Percentiles rank a stretch among this genome's conserved stretches.
phyloP scores from a whole-genome alignment of 176 grass and related monocot species.

The Aegilops sharonensis region DNA sequence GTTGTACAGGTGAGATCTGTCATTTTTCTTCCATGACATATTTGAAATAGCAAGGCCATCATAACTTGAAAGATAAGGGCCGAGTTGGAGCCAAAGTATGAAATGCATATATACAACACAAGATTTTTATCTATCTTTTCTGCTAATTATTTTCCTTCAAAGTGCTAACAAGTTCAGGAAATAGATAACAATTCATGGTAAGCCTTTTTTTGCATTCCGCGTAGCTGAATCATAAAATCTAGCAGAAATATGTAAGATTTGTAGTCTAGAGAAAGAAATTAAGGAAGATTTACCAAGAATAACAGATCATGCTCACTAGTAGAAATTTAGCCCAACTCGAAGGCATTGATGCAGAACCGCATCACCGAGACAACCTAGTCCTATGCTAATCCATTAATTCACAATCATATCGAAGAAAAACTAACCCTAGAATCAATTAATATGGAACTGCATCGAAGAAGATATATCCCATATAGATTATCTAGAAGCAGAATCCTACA shows the following conservation, averaged over 20 bases:
- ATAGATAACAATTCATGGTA: not conserved
- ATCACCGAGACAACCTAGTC: too few species aligned
- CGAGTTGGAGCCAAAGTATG: not conserved
- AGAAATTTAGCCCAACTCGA: not conserved
- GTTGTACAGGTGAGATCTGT: not conserved
- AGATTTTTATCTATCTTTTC: not conserved
- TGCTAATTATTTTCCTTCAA: not conserved
- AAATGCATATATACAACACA: too few species aligned
- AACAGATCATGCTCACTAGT: not conserved
- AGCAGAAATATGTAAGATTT: not conserved
- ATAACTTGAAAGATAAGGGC: too few species aligned
- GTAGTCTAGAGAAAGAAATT: not conserved
- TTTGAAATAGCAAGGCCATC: too few species aligned
- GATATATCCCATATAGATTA: too few species aligned
- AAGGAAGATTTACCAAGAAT: not conserved
- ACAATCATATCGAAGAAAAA: too few species aligned
- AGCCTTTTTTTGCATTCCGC: not conserved
- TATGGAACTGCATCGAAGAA: too few species aligned
- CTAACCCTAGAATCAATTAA: too few species aligned
- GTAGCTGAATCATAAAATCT: not conserved
- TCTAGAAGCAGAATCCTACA: too few species aligned
- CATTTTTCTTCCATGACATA: too few species aligned
- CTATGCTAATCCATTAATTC: too few species aligned
- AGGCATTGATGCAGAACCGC: too few species aligned
- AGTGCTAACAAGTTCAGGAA: not conserved